Evolutionary conservation across 164 flowering plant genomes (phyloP).

Genomic region (Chimonanthus salicifolius): DNA sequence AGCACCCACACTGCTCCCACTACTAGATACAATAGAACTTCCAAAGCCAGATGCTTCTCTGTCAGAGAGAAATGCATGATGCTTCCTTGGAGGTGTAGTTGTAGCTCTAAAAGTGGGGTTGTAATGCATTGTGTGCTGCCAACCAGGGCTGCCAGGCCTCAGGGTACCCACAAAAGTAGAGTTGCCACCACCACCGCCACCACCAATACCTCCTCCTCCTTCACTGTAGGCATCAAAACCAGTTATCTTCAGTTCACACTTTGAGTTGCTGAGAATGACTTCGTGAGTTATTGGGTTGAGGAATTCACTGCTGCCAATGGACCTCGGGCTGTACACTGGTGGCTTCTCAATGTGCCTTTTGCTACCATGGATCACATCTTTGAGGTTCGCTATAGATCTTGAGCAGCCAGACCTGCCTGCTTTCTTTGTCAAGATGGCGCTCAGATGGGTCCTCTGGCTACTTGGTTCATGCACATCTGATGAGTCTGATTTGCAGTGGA

Average conservation of each 20-base stretch:
- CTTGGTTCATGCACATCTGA: constrained; percentile 82
- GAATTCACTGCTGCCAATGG: constrained; percentile 93
- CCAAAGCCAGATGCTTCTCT: constrained; percentile 37
- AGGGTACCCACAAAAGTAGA: constrained; percentile 77
- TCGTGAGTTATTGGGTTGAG: constrained; percentile 91
- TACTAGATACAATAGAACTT: constrained; percentile 17
- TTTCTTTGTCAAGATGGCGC: constrained; percentile 58
- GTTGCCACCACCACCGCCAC: constrained; percentile 21
- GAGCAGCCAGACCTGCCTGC: constrained; percentile 88
- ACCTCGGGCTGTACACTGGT: constrained; percentile 85
- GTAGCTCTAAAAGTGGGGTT: constrained; percentile 43
- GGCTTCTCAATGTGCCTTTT: constrained; percentile 76
- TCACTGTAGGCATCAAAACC: constrained; percentile 44
- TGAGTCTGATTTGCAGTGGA: constrained; percentile 84
- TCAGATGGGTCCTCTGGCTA: constrained; percentile 44
- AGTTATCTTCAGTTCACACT: constrained; percentile 85
- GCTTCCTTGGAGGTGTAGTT: constrained; percentile 41
- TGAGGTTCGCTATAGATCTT: constrained; percentile 92
- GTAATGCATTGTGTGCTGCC: constrained; percentile 55
- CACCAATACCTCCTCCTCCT: constrained; percentile 9
- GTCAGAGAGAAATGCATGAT: constrained; percentile 30
- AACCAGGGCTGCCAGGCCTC: constrained; percentile 90
- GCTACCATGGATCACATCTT: constrained; percentile 84
- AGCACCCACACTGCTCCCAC: constrained; percentile 7
- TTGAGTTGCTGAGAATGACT: constrained; percentile 77